phyloP scores from a whole-genome alignment of 805 yeast species.

The Helenozyma rhizophorensis region DNA sequence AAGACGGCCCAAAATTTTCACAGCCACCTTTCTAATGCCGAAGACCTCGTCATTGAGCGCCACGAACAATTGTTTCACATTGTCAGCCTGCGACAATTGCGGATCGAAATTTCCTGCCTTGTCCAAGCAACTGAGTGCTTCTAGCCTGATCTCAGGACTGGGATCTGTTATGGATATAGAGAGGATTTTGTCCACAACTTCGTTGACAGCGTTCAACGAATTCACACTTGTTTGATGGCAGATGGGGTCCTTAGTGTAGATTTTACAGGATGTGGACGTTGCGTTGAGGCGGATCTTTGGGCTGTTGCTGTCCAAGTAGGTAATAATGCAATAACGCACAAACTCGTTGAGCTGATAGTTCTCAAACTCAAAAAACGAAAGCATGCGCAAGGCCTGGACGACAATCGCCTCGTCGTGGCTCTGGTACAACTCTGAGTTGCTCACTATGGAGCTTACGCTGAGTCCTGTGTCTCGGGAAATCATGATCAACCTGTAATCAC shows the following conservation, averaged over 20 bases:
- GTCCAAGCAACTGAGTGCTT: slow-evolving; percentile 63
- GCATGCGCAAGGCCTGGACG: slow-evolving; percentile 73
- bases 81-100: slow-evolving; percentile 90
- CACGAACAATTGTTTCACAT: slow-evolving; percentile 77
- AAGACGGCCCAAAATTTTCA: slow-evolving; percentile 76
- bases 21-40: slow-evolving; percentile 72
- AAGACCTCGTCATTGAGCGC: slow-evolving; percentile 90
- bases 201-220: slow-evolving; percentile 77
- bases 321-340: slow-evolving; percentile 78
- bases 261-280: slow-evolving; percentile 73
- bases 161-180: slow-evolving; percentile 88
- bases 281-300: slow-evolving; percentile 80
- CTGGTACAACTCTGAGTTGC: slow-evolving; percentile 30
- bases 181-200: slow-evolving; percentile 74
- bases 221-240: slow-evolving; percentile 76
- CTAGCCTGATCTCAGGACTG: slow-evolving; percentile 75
- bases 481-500: slow-evolving; percentile 72
- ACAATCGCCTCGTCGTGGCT: slow-evolving; percentile 45
- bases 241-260: slow-evolving; percentile 78
- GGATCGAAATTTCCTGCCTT: slow-evolving; percentile 74
- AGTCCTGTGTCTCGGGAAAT: slow-evolving; percentile 62
- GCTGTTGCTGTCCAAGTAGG: slow-evolving; percentile 76
- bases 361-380: slow-evolving; percentile 69
- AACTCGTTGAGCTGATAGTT: slow-evolving; percentile 80
- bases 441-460: slow-evolving; percentile 30